Base-by-base conservation (phyloP, 495 filamentous ascomycete species). In the Pyrenopolyporus hunteri region DNA sequence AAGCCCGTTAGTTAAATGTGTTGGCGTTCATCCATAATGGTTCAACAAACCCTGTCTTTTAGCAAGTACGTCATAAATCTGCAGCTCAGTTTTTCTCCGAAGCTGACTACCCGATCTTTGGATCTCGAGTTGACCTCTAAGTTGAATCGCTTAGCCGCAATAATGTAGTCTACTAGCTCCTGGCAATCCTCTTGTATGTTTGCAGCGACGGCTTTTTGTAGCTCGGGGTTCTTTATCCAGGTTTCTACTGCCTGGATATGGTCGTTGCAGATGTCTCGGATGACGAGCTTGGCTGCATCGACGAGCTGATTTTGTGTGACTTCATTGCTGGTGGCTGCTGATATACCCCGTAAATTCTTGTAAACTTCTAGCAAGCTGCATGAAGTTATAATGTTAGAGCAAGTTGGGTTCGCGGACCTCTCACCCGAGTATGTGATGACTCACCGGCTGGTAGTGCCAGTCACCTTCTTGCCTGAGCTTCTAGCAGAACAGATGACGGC, bases 371-470 rank as follows among this genome's bases (percentile, higher is more conserved):
- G 58, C 39, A 85, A 59, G 32, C 82, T 85, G 64, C 20, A 52
- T 19, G 16, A 7, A 44, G 13, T 17, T 50, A 11, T 17, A n/a
- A 6, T 17, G 42, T 67, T 44, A 72, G 53, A 61, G 42, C 39
- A 53, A 56, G n/a, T 56, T 55, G 19, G 55, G 19, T 32, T 8
- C 3, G 40, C 11, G 17, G 32, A 35, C 22, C 39, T 10, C 31
- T 32, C 31, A 6, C 4, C 35, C n/a, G 22, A 13, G 47, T 44
- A 52, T 26, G 37, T 20, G 14, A 49, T 70, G 75, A 80, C 89
- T 85, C 78, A 95, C 91, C 91, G 85, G 78, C 94, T 98, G 36
- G 94, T 98, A 39, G 94, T 97, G 46, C 93, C 93, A 54, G 93
- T 90, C 23, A 83, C 83, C 73, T 98, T 98, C 65, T 90, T 93